Evolutionary conservation across 192 early-diverging fungal species (phyloP), one percentile per base, ranked within the genome.

Genomic region (Podila clonocystis): DNA sequence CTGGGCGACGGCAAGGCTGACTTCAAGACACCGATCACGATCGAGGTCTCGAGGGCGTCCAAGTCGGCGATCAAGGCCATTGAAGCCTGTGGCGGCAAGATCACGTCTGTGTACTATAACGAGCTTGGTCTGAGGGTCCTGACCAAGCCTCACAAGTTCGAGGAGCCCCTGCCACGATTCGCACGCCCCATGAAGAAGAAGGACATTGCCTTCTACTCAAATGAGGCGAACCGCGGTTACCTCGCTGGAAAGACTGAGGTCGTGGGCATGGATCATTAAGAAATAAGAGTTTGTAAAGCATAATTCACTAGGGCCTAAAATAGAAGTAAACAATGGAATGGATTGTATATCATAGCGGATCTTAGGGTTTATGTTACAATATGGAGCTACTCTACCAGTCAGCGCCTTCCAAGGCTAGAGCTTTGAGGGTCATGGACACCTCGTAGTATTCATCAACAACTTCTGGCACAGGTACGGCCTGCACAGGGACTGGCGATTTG

Each of bases 11-110:
- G 96, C n/a, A 86, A 89, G 33, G 89, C 93, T 34, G 86, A 90
- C 41, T 90, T 98, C 65, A 91, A 87, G 22, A 88, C 87, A 0
- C 90, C 93, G 31, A 84, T 99, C 62, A 92, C 91, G 22, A 90
- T 99, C 50, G 95, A 96, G 73, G 95, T 97, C 17, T 92, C 94
- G 0, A 85, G 90, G 75, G 96, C 95, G 2, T 91, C 93, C 5
- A 83, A 89, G 62, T 76, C 88, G 29, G 94, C 97, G 11, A 95
- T 97, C 72, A 80, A 89, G 82, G 77, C 91, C 28, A 89, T 99
- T 63, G 96, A 99, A 73, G 78, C 85, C 45, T 85, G 88, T 2
- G 97, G 96, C 5, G 97, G 97, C 36, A 89, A 79, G 36, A 91
- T 98, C 24, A 92, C 93, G 0, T 89, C 90, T 48, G 91, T 94